phyloP scores from a whole-genome alignment of 495 filamentous ascomycete species.

The Podospora australis region DNA sequence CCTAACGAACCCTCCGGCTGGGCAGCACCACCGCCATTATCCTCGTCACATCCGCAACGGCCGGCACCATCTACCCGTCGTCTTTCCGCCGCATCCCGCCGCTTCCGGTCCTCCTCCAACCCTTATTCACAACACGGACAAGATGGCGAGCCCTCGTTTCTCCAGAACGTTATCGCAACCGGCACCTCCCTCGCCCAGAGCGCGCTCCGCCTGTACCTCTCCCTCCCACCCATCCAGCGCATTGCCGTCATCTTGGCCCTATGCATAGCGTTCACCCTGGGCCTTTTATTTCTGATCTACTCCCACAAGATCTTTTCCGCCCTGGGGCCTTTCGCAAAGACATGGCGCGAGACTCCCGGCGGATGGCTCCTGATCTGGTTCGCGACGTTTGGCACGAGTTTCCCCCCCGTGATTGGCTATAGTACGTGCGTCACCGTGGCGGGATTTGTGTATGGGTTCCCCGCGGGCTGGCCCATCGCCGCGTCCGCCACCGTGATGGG shows the following conservation, averaged over 20 bases:
- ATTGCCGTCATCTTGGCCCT: constrained; percentile 47
- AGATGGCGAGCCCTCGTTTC: constrained; percentile 2
- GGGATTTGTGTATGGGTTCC: constrained; percentile 92
- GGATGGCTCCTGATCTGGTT: constrained; percentile 79
- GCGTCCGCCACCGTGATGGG: constrained; percentile 72
- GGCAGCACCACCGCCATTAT: no score
- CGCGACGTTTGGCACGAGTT: constrained; percentile 68
- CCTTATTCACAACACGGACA: constrained; percentile 11
- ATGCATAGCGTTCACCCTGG: constrained; percentile 44
- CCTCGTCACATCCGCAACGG: no score
- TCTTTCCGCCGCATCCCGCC: constrained; percentile 6
- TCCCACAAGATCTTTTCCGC: constrained; percentile 68
- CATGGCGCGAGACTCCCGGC: constrained; percentile 60
- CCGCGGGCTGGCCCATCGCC: constrained; percentile 83
- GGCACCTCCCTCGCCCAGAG: constrained; percentile 15
- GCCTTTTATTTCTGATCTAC: constrained; percentile 65
- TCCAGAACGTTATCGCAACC: constrained; percentile 14
- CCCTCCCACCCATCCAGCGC: constrained; percentile 54
- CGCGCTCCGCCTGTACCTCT: constrained; percentile 24
- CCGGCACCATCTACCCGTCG: neutral
- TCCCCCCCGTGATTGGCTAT: constrained; percentile 90
- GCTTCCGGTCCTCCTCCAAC: constrained; percentile 14
- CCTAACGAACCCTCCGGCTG: no score
- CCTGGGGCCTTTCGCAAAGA: constrained; percentile 61
- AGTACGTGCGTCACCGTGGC: constrained; percentile 76